Conservation (phyloP, 257 asterid species). For the Leptodermis oblonga region DNA sequence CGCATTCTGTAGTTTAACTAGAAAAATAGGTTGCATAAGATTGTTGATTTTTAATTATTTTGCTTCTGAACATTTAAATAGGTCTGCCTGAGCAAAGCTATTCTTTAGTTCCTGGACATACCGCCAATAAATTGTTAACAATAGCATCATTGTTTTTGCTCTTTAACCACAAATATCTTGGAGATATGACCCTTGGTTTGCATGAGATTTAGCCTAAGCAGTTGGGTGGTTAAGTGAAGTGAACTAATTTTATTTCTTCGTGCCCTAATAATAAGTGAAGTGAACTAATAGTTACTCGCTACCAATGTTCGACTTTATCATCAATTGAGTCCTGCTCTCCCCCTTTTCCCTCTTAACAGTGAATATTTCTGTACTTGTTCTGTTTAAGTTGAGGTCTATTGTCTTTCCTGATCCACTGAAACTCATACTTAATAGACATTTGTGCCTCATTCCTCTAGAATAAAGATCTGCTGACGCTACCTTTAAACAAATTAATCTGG, state of each 20-base stretch:
- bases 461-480: not conserved
- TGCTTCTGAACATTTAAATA: not conserved
- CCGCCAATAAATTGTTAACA: not conserved
- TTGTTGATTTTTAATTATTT: no score
- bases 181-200: not conserved
- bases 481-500: not conserved
- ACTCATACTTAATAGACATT: not conserved
- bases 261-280: no score
- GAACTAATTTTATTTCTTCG: not conserved
- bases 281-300: not conserved
- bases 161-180: not conserved
- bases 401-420: not conserved
- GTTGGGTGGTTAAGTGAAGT: not conserved
- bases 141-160: not conserved
- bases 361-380: not conserved
- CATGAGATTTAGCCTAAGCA: not conserved
- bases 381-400: not conserved
- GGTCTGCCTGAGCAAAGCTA: not conserved
- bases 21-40: no score
- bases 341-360: not conserved
- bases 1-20: no score
- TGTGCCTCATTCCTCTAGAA: not conserved
- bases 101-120: not conserved
- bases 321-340: not conserved
- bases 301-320: not conserved